phyloP scores from a whole-genome alignment of 495 filamentous ascomycete species.

The Echria macrotheca region DNA sequence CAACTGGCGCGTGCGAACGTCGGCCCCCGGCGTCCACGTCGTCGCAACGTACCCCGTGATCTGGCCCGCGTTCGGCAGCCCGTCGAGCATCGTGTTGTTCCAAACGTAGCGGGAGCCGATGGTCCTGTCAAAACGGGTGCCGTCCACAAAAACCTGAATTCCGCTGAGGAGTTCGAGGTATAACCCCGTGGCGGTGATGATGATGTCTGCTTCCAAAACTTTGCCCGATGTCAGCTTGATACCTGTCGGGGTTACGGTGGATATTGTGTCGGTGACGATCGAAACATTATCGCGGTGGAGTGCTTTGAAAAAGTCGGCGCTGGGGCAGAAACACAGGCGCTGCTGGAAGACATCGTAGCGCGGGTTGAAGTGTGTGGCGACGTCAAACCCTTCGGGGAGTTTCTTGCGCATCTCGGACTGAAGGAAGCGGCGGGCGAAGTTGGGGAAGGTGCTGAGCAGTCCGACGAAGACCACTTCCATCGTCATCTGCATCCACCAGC shows the following conservation, averaged over 20 bases:
- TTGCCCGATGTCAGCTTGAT: slow-evolving; percentile 55
- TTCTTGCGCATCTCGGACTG: slow-evolving; percentile 33
- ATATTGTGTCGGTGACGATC: slow-evolving; percentile 65
- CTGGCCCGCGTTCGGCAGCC: slow-evolving; percentile 32
- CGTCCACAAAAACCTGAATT: slow-evolving; percentile 49
- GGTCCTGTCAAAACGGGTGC: slow-evolving; percentile 43
- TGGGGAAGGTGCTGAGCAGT: slow-evolving; percentile 44
- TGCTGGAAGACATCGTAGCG: slow-evolving; percentile 70
- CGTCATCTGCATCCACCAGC: slow-evolving; percentile 32
- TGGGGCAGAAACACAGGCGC: slow-evolving; percentile 63
- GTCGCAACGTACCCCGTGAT: slow-evolving; percentile 46
- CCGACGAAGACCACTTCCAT: slow-evolving; percentile 26
- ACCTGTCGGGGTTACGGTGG: slow-evolving; percentile 53
- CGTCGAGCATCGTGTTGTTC: slow-evolving; percentile 42
- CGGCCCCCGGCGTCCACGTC: slow-evolving; percentile 52
- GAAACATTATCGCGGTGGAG: slow-evolving; percentile 52
- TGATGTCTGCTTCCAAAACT: slow-evolving; percentile 59
- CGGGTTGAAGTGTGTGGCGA: slow-evolving; percentile 67
- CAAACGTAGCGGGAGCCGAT: slow-evolving; percentile 52
- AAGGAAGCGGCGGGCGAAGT: slow-evolving; percentile 42
- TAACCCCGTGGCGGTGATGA: slow-evolving; percentile 71
- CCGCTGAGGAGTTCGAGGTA: slow-evolving; percentile 50
- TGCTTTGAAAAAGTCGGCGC: slow-evolving; percentile 65
- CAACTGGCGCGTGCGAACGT: slow-evolving; percentile 26
- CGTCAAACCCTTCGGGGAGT: slow-evolving; percentile 50